These are phyloP conservation scores for Talaromyces borbonicus DNA, from an alignment of 495 filamentous ascomycete genomes.

Conservation along the genomic window DNA sequence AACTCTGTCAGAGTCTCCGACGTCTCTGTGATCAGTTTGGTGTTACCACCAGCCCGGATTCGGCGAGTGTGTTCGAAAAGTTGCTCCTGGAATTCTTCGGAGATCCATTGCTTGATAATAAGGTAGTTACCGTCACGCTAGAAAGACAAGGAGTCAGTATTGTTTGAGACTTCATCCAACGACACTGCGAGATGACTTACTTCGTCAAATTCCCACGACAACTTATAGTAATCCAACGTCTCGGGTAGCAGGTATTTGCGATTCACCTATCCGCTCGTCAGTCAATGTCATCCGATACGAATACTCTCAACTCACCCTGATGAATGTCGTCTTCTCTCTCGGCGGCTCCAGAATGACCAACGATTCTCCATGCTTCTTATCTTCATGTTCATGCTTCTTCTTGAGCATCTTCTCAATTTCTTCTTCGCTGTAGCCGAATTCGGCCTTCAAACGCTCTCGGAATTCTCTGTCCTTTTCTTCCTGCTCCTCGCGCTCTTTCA, in stretches of 20 bases:
- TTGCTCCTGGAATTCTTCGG: constrained; percentile 59
- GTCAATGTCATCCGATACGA: not conserved
- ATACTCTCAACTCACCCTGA: constrained; percentile 30
- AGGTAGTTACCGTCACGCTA: constrained; percentile 57
- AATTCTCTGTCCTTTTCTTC: constrained; percentile 40
- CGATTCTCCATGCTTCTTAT: constrained; percentile 40
- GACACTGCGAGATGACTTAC: constrained; percentile 18
- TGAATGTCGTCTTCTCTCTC: constrained; percentile 33
- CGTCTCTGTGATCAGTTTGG: constrained; percentile 32
- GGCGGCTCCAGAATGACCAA: constrained; percentile 44
- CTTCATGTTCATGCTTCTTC: constrained; percentile 46
- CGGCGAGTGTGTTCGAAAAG: constrained; percentile 63
- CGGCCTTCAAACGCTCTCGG: constrained; percentile 24
- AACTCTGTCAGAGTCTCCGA: constrained; percentile 39
- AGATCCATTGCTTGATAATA: constrained; percentile 67
- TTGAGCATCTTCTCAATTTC: constrained; percentile 48
- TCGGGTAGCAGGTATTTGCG: constrained; percentile 41
- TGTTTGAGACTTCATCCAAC: not conserved
- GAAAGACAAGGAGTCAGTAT: not conserved
- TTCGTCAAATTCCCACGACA: constrained; percentile 44
- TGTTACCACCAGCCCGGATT: constrained; percentile 49
- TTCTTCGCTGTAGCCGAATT: constrained; percentile 32
- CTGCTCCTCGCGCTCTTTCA: constrained; percentile 18
- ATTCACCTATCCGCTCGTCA: constrained; percentile 28
- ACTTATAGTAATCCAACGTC: constrained; percentile 32